Evolutionary conservation across 768 basidiomycete genomes (phyloP).

Genomic region (Agaricus subrufescens): DNA sequence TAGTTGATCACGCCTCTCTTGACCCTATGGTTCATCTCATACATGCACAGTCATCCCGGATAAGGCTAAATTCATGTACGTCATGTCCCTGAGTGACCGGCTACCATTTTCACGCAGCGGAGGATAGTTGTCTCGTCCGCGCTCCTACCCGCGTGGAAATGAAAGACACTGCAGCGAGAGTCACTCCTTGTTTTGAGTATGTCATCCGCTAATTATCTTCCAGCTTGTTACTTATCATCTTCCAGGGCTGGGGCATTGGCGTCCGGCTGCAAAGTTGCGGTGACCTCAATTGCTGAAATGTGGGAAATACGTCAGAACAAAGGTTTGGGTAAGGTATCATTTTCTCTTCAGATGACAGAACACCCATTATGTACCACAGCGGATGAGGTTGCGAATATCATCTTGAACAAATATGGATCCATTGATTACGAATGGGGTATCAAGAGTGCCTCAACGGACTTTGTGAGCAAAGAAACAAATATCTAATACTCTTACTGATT

Average conservation of each 20-base stretch:
- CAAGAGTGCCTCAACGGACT: slow-evolving; percentile 72
- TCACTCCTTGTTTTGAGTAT: slow-evolving; percentile 70
- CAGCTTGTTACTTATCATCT: background rate
- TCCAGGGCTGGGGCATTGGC: slow-evolving; percentile 62
- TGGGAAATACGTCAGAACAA: slow-evolving; percentile 68
- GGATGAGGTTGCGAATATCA: slow-evolving; percentile 58
- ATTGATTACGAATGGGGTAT: slow-evolving; percentile 69
- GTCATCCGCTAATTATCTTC: slow-evolving; percentile 15
- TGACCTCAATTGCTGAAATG: slow-evolving; percentile 29
- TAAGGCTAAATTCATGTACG: slow-evolving; percentile 67
- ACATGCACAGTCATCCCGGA: slow-evolving; percentile 73
- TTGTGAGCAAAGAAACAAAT: slow-evolving; percentile 42
- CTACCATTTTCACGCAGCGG: background rate
- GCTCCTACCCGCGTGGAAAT: slow-evolving; percentile 64
- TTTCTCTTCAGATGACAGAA: background rate
- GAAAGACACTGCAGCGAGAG: slow-evolving; percentile 50
- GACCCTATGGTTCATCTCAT: background rate
- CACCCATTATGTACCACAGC: slow-evolving; percentile 32
- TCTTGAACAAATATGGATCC: slow-evolving; percentile 54
- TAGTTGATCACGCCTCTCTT: slow-evolving; percentile 15
- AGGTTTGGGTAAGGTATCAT: slow-evolving; percentile 40
- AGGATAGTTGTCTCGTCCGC: slow-evolving; percentile 62
- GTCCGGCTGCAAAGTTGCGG: slow-evolving; percentile 53
- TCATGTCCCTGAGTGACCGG: background rate
- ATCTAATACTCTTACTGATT: background rate